phyloP scores from a whole-genome alignment of 2,329 filamentous ascomycete species.

The Monilinia polystroma region DNA sequence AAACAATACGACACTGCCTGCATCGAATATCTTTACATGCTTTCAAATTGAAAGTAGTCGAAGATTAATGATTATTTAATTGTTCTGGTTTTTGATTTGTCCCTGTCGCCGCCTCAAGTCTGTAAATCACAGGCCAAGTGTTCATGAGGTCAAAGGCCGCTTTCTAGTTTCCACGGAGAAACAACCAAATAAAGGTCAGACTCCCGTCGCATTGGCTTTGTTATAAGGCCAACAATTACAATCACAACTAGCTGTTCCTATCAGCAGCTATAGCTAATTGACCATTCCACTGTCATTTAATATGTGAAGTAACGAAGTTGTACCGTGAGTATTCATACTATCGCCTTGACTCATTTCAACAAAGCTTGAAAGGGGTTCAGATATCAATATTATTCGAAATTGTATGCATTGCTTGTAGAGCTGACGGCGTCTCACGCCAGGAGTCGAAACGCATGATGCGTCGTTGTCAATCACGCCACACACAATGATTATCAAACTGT shows the following conservation, averaged over 20 bases:
- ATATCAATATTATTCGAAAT: not conserved
- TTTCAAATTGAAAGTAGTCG: not conserved
- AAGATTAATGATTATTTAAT: constrained; percentile 2
- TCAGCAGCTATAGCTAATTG: no score
- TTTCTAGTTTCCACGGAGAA: not conserved
- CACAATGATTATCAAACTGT: not conserved
- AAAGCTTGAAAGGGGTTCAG: not conserved
- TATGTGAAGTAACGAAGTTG: not conserved
- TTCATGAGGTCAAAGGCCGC: constrained; percentile 1
- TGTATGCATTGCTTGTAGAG: not conserved
- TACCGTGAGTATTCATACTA: not conserved
- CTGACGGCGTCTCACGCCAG: not conserved
- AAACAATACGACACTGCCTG: not conserved
- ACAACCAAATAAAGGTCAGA: not conserved
- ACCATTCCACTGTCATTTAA: not conserved
- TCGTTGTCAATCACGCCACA: constrained; percentile 6
- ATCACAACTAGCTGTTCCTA: not conserved
- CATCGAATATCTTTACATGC: not conserved
- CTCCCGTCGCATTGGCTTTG: not conserved
- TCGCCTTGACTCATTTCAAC: not conserved
- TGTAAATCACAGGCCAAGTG: constrained; percentile 16
- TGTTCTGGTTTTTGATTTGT: constrained; percentile 11
- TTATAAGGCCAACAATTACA: not conserved
- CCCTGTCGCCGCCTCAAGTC: not conserved
- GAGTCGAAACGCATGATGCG: not conserved